Base-by-base conservation (phyloP, 768 basidiomycete species). In the Termitomyces sp. region DNA sequence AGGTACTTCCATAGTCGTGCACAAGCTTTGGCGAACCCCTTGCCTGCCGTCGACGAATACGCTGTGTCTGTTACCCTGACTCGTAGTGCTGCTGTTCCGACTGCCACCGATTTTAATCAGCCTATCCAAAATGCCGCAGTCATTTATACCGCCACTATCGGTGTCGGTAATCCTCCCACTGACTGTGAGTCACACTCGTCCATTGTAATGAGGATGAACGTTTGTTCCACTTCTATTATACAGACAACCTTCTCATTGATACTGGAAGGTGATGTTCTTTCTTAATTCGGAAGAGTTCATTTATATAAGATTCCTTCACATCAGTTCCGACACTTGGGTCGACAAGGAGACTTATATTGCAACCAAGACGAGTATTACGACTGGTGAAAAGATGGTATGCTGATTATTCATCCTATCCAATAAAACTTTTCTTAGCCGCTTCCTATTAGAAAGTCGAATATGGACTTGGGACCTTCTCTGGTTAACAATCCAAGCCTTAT, bases 321-420 rank as follows among this genome's bases (percentile, higher is more conserved):
- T 41, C 34, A 84, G 82, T 67, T 84, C 85, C 16, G 86, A 86
- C 71, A 86, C 85, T 27, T 88, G 86, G 85, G 72, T 88, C 44
- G 85, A 85, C 21, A 14, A 37, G 16, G 16, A 16, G 16, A 37
- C 66, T 1, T 88, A 83, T 62, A 63, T 61, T 16, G 55, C 56
- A 57, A 86, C 86, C 5, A 73, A 72, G 55, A 80, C 83, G 25
- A 84, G 80, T 52, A 62, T 32, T 5, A 53, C 73, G 59, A 85
- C 83, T 16, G 62, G 64, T 0, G 59, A 81, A 55, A 27, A 61
- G 37, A 80, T 88, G 59, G 83, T 81, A 70, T 59, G 79, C 67
- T 35, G 2, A 35, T 28, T 46, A n/a, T 34, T 28, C 34, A 11
- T 43, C 37, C 37, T 37, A 51, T 14, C 42, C 27, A 32, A 42